phyloP scores from a whole-genome alignment of 805 yeast genomes.

The Nakazawaea pomicola region DNA sequence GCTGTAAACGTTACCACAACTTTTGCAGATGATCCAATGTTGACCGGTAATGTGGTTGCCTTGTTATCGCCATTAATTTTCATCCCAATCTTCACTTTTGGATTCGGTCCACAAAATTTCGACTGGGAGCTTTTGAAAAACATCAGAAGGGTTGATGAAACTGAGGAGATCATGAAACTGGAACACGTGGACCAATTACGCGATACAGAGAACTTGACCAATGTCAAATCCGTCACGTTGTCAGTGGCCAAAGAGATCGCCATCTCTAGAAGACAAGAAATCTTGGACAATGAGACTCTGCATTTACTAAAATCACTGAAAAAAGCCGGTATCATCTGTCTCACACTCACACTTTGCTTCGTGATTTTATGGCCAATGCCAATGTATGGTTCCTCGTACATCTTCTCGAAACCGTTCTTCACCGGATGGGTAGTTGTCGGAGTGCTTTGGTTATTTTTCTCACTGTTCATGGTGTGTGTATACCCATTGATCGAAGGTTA shows the following conservation, averaged over 20 bases:
- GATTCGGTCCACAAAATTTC: conserved; percentile 65
- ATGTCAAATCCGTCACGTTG: conserved; percentile 11
- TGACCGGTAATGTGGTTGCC: conserved; percentile 84
- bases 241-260: conserved; percentile 17
- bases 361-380: conserved; percentile 91
- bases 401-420: conserved; percentile 72
- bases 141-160: conserved; percentile 67
- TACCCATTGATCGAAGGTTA: conserved; percentile 77
- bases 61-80: conserved; percentile 64
- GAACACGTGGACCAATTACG: conserved; percentile 24
- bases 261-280: conserved; percentile 18
- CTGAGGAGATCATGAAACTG: conserved; percentile 53
- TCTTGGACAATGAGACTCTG: conserved; percentile 44
- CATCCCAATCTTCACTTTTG: conserved; percentile 59
- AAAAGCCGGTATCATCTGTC: conserved; percentile 56
- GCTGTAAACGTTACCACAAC: conserved; percentile 45
- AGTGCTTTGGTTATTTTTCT: conserved; percentile 74
- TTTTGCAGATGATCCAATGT: conserved; percentile 86
- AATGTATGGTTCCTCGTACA: conserved; percentile 76
- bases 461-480: conserved; percentile 56
- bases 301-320: conserved; percentile 53
- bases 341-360: conserved; percentile 55
- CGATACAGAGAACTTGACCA: conserved; percentile 19
- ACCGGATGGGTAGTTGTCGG: conserved; percentile 87
- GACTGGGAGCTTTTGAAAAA: conserved; percentile 62